phyloP scores from a whole-genome alignment of 345 rosid genomes.

The Lumnitzera littorea region DNA sequence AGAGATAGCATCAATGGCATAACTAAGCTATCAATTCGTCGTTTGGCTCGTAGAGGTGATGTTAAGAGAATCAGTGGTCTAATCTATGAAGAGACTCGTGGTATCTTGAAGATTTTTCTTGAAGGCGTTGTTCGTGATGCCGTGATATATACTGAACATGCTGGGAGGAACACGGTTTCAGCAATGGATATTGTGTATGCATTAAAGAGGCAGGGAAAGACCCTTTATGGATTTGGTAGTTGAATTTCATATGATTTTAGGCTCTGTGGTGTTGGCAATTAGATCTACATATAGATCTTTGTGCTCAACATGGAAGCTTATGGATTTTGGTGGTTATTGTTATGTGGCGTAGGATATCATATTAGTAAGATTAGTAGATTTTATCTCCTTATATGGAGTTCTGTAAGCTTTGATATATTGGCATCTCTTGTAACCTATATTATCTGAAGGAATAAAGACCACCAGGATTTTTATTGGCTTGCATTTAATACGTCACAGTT shows the following conservation, averaged over 20 bases:
- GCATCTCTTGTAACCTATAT: too few species aligned
- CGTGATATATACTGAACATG: slow-evolving; percentile 37
- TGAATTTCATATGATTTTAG: not conserved
- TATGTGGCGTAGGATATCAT: too few species aligned
- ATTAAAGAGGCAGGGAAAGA: slow-evolving; percentile 33
- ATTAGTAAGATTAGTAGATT: too few species aligned
- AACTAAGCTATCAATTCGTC: slow-evolving; percentile 38
- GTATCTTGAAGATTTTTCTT: slow-evolving; percentile 43
- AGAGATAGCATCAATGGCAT: slow-evolving; percentile 56
- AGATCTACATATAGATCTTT: too few species aligned
- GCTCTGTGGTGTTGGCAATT: too few species aligned
- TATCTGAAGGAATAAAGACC: too few species aligned
- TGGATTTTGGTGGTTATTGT: too few species aligned
- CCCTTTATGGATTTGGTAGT: slow-evolving; percentile 34
- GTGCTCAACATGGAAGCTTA: too few species aligned
- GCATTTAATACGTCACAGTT: too few species aligned
- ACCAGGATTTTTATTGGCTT: too few species aligned
- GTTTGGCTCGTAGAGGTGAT: slow-evolving; percentile 44
- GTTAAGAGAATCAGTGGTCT: slow-evolving; percentile 49
- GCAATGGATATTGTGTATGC: slow-evolving; percentile 40
- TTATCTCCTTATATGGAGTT: too few species aligned
- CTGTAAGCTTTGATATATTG: too few species aligned
- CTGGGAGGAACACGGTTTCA: slow-evolving; percentile 33
- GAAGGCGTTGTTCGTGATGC: slow-evolving; percentile 40
- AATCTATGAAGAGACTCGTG: slow-evolving; percentile 50